Evolutionary conservation across 768 basidiomycete species (phyloP), one percentile per base, ranked within the genome.

Genomic region (Coprinopsis strossmayeri): DNA sequence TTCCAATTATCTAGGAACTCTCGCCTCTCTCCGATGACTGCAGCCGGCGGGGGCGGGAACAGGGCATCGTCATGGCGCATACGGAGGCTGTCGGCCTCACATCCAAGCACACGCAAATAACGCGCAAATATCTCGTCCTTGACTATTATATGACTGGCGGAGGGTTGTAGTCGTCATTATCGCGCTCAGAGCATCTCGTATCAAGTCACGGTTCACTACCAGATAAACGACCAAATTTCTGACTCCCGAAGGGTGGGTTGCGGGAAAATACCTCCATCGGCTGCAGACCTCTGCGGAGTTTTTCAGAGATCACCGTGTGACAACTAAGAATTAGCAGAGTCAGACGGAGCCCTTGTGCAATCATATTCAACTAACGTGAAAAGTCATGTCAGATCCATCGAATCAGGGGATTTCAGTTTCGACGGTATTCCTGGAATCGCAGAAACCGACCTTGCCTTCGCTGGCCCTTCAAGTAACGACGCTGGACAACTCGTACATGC

Each of bases 401-500:
- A 4, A 59, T 51, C 32, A 53, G 54, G 39, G 32, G 4, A 73
- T 81, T 45, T 57, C 64, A 15, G 72, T 83, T 46, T 60, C 69
- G 34, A 74, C 76, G 41, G 70, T 64, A 46, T 76, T 78, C 56
- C 55, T 84, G 50, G 60, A 71, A 24, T 65, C 81, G 5, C 63
- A 69, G 28, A 77, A 81, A 53, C 63, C 70, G 39, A 69, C 73
- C 15, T 61, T 77, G 41, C 82, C 83, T 13, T 72, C 76, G 38
- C 69, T 88, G 34, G 82, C 69, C 15, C 67, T 91, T 48, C 83
- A 87, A 53, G 68, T 84, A 52, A 89, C 81, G 38, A 67, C 67
- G 52, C 64, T 91, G 47, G 77, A 79, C 41, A 80, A 80, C 56
- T 82, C 84, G 48, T 89, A 84, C 65, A 89, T 91, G 87, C 58